These are phyloP conservation scores for Verticillium longisporum DNA, from an alignment of 2,329 filamentous ascomycete species.

Conservation along the genomic window DNA sequence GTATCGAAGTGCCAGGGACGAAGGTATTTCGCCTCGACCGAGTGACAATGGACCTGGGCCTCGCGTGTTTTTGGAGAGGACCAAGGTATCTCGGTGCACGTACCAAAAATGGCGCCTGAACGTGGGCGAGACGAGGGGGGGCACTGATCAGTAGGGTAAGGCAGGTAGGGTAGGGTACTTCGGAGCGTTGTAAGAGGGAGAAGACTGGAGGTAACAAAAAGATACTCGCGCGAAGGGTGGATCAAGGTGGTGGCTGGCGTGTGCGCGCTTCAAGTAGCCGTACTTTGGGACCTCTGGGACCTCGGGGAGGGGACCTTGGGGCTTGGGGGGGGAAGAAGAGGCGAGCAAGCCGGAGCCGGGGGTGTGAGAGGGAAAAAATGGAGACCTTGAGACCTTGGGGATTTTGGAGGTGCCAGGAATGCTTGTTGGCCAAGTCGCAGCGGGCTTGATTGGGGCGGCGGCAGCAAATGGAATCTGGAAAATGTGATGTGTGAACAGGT, in stretches of 20 bases:
- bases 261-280: constrained; percentile 12
- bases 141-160: too few species aligned
- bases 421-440: background rate
- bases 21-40: background rate
- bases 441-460: background rate
- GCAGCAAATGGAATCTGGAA: background rate
- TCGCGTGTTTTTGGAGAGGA: background rate
- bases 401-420: background rate
- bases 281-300: constrained; percentile 1
- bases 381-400: background rate
- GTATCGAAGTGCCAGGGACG: constrained; percentile 11
- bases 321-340: constrained; percentile 4
- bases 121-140: background rate
- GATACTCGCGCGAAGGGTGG: constrained; percentile 11
- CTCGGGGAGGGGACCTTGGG: background rate
- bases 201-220: constrained; percentile 9
- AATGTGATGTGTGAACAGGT: background rate
- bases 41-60: background rate
- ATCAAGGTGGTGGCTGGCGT: constrained; percentile 3
- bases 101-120: background rate
- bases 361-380: background rate
- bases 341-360: constrained; percentile 2
- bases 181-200: background rate
- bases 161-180: background rate
- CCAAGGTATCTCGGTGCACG: background rate